These are phyloP conservation scores for Lentinula boryana DNA, from an alignment of 768 basidiomycete genomes.

Conservation along the genomic window DNA sequence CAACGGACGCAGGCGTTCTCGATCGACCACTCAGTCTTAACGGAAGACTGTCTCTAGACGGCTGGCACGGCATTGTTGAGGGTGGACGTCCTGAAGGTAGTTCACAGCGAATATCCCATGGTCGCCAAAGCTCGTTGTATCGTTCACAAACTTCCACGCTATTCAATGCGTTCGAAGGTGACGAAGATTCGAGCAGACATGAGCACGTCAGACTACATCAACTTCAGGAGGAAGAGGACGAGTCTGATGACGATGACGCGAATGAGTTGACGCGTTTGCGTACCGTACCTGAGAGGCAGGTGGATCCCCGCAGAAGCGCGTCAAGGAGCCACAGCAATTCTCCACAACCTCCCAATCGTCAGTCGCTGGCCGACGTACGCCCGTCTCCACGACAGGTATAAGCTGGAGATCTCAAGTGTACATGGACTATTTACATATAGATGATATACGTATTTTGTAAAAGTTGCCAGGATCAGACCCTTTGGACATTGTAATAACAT, in stretches of 20 bases:
- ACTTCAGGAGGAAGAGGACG: constrained; percentile 67
- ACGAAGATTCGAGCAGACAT: constrained; percentile 23
- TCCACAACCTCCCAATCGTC: constrained; percentile 24
- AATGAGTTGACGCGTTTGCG: constrained; percentile 21
- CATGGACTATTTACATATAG: not conserved
- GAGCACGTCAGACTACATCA: constrained; percentile 52
- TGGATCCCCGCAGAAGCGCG: constrained; percentile 19
- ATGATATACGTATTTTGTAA: not conserved
- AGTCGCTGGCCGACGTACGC: constrained; percentile 34
- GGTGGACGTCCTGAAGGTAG: constrained; percentile 23
- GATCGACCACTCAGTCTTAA: constrained; percentile 77
- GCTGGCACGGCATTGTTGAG: constrained; percentile 47
- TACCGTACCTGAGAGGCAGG: constrained; percentile 5
- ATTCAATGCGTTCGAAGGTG: constrained; percentile 72
- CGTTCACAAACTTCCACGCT: constrained; percentile 60
- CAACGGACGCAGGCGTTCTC: constrained; percentile 58
- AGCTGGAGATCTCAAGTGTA: not conserved
- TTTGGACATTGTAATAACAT: not conserved
- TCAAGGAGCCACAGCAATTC: constrained; percentile 54
- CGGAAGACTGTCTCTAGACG: constrained; percentile 76
- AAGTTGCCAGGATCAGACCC: not conserved
- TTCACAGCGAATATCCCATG: constrained; percentile 38
- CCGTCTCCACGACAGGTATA: constrained; percentile 11
- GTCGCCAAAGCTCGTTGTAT: constrained; percentile 60
- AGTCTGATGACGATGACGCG: constrained; percentile 44